phyloP scores from a whole-genome alignment of 148 eudicot species.

The Spergularia marina region DNA sequence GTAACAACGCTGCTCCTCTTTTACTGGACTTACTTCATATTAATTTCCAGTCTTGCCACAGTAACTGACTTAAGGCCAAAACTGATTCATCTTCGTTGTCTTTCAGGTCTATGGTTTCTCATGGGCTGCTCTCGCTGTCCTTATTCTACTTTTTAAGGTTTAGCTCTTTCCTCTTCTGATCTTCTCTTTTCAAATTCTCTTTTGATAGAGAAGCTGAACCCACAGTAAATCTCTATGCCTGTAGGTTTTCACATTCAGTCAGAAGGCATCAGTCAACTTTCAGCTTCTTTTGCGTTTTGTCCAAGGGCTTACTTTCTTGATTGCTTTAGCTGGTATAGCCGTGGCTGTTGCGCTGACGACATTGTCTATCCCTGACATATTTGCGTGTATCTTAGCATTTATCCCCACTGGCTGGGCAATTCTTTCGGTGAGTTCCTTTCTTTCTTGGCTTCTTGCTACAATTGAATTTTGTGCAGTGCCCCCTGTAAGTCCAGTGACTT shows the following conservation, averaged over 20 bases:
- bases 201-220: slow-evolving; percentile 11
- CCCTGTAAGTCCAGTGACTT: not conserved
- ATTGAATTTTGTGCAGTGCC: not conserved
- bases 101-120: slow-evolving; percentile 86
- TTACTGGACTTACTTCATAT: not conserved
- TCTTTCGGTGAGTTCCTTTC: slow-evolving; percentile 62
- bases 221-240: slow-evolving; percentile 4
- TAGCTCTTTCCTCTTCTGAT: slow-evolving; percentile 17
- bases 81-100: not conserved
- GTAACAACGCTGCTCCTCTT: slow-evolving; percentile 38
- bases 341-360: slow-evolving; percentile 56
- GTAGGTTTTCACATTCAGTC: slow-evolving; percentile 97
- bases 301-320: slow-evolving; percentile 81
- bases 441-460: not conserved
- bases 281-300: slow-evolving; percentile 86
- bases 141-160: slow-evolving; percentile 89
- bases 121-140: slow-evolving; percentile 75
- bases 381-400: slow-evolving; percentile 88
- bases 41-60: not conserved
- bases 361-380: slow-evolving; percentile 62
- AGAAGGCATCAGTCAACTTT: slow-evolving; percentile 93
- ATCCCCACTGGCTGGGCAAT: slow-evolving; percentile 97
- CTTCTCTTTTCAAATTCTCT: not conserved
- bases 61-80: not conserved
- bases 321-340: slow-evolving; percentile 68